Percentiles rank a stretch among this genome's conserved stretches.
These are phyloP conservation scores for Diplotaxis tenuifolia DNA, from an alignment of 345 rosid genomes.

Conservation along the genomic window DNA sequence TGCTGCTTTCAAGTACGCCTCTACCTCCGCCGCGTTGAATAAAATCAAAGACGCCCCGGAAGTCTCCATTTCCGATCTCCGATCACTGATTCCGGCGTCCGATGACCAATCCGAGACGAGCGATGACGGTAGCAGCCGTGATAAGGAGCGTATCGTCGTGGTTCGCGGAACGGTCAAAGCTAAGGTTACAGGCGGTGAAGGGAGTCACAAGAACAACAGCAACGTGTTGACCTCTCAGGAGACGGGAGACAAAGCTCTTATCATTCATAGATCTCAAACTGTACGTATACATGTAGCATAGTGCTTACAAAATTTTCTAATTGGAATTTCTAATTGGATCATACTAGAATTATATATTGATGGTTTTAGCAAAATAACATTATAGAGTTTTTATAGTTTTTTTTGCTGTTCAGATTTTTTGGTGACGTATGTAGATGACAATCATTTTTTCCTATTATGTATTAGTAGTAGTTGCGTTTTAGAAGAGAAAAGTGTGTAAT, in stretches of 20 bases:
- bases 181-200: slow-evolving; percentile 46
- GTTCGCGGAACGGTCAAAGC: slow-evolving; percentile 66
- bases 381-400: too few relatives aligned
- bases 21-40: slow-evolving; percentile 54
- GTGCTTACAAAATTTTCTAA: not conserved
- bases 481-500: too few relatives aligned
- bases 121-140: not conserved
- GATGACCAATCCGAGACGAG: slow-evolving; percentile 22
- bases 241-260: slow-evolving; percentile 80
- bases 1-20: slow-evolving; percentile 44
- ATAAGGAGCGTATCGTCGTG: slow-evolving; percentile 48
- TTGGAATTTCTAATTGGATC: too few relatives aligned
- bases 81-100: slow-evolving; percentile 42
- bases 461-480: too few relatives aligned
- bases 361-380: too few relatives aligned
- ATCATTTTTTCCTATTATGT: too few relatives aligned
- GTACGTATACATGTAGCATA: slow-evolving; percentile 37
- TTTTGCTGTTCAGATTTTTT: too few relatives aligned
- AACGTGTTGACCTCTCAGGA: slow-evolving; percentile 54
- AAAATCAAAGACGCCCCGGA: slow-evolving; percentile 54
- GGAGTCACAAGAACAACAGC: slow-evolving; percentile 30
- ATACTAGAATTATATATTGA: too few relatives aligned
- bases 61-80: slow-evolving; percentile 63
- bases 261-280: slow-evolving; percentile 77
- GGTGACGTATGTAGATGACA: too few relatives aligned